Conservation (phyloP, 306 rosid genomes). For the Rosa lucieae region DNA sequence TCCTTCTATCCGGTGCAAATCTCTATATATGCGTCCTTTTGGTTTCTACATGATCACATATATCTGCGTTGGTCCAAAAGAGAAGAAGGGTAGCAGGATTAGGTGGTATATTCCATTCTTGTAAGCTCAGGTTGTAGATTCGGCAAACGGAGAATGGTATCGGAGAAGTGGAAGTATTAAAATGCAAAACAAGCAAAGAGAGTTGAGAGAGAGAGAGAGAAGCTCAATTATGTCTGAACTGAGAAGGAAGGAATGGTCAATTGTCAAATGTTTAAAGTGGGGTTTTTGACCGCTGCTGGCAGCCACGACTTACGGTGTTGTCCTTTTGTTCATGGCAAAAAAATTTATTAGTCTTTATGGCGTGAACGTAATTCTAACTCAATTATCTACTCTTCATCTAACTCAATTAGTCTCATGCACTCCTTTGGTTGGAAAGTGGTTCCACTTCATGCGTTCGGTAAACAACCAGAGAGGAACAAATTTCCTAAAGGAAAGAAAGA, state of each 20-base stretch:
- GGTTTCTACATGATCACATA: conserved; percentile 31
- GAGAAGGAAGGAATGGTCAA: not conserved
- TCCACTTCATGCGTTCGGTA: too few relatives aligned
- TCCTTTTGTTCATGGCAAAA: not conserved
- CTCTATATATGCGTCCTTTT: not conserved
- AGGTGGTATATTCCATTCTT: conserved; percentile 17
- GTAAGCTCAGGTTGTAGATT: conserved; percentile 9
- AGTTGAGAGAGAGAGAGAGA: not conserved
- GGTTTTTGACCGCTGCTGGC: not conserved
- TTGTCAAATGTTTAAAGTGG: not conserved
- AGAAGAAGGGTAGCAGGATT: not conserved
- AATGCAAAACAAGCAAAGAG: not conserved
- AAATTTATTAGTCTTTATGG: too few relatives aligned
- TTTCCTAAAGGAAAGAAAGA: too few relatives aligned
- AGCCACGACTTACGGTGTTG: not conserved
- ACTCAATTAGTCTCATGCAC: too few relatives aligned
- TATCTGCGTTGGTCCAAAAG: not conserved
- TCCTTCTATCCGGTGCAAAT: not conserved
- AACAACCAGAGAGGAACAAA: too few relatives aligned
- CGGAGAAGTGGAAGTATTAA: not conserved
- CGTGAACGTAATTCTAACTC: too few relatives aligned
- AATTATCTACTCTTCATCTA: too few relatives aligned
- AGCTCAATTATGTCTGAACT: conserved; percentile 18
- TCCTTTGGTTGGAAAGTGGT: too few relatives aligned
- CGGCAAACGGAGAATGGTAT: not conserved